Evolutionary conservation across 202 grass and related monocot genomes (phyloP), one percentile per base, ranked within the genome.

Genomic region (Alloteropsis angusta): DNA sequence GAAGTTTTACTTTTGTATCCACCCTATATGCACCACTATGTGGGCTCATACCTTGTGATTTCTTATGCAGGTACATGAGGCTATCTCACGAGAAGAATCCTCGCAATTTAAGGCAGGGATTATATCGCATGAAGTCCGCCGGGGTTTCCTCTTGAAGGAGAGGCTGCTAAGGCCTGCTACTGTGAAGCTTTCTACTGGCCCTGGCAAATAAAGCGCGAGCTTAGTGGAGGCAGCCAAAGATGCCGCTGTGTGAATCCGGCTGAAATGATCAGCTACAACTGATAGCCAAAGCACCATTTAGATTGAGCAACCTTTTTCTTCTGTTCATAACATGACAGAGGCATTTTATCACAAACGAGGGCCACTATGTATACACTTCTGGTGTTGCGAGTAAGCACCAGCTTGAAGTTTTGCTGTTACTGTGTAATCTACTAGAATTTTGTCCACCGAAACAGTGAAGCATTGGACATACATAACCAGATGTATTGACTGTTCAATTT

Each of bases 111-210:
- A 95, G 84, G 84, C 82, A 14, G 96, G 96, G 37, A 82, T 93
- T 17, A 79, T 98, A 49, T 88, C 59, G 16, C 83, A 93, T 60
- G 96, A 98, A 80, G 47, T 93, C 17, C 48, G 39, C 11, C 75
- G 86, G 2, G 96, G 96, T 35, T 98, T 98, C 81, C 34, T 95
- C 77, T 69, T 95, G 42, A 83, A 85, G 35, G 84, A 85, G 19
- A 85, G 60, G 68, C 61, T 95, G 71, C 75, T 98, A 38, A 90
- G 96, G 87, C 82, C 87, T 79, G 96, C 96, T 47, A 65, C 65
- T 0, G 96, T 99, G 35, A 99, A 93, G 75, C 86, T 99, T 36
- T 95, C 96, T 17, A 86, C 69, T 3, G 96, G 96, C 5, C 58
- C 86, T 5, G 76, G 82, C 37, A 74, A 75, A 34, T 68, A 77